Base-by-base conservation (phyloP, 257 asterid genomes). In the Solanum bulbocastanum region DNA sequence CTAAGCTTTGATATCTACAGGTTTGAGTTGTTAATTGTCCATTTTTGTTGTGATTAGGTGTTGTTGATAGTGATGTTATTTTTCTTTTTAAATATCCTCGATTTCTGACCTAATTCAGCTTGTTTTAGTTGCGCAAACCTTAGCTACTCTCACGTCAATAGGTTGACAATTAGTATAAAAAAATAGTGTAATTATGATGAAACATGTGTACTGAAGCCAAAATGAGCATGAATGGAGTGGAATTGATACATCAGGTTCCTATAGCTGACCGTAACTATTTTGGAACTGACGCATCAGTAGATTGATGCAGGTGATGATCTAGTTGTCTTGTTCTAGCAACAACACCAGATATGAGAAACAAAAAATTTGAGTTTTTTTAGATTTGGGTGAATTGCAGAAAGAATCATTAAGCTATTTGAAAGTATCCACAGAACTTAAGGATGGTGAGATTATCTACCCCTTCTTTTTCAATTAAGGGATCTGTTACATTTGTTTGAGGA, bases 1-100 rank as follows among this genome's bases (percentile, higher is more conserved):
- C 95, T 92, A 71, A 96, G 89, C 90, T 97, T 94, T 89, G 96
- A 92, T 89, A 95, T 97, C 74, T 97, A 94, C 94, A 97, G 99
- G 99, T 97, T 88, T 87, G 32, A 35, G 8, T 78, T 32, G 8
- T 27, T 40, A 39, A 40, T 65, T 42, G 9, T 9, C 72, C 8
- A 12, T 15, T 78, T 8, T 66, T 87, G 36, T 49, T 32, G 42
- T 20, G 18, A 36, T 44, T 16, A 68, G 25, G 75, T 25, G 10
- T 78, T 82, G 33, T 25, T 58, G 78, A 22, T 10, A 4, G 4
- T 83, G 86, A 22, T 83, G 12, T 22, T 56, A 39, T 18, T 18
- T 52, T 52, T 52, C 30, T 73, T 10, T 37, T 37, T 22, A 37
- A 37, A 22, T 10, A 74, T 36, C 83, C 83, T 6, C 22, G 83